Percentiles rank a stretch among this genome's conserved stretches.
These are phyloP conservation scores for Capronia epimyces DNA, from an alignment of 2,329 filamentous ascomycete genomes.

Conservation along the genomic window DNA sequence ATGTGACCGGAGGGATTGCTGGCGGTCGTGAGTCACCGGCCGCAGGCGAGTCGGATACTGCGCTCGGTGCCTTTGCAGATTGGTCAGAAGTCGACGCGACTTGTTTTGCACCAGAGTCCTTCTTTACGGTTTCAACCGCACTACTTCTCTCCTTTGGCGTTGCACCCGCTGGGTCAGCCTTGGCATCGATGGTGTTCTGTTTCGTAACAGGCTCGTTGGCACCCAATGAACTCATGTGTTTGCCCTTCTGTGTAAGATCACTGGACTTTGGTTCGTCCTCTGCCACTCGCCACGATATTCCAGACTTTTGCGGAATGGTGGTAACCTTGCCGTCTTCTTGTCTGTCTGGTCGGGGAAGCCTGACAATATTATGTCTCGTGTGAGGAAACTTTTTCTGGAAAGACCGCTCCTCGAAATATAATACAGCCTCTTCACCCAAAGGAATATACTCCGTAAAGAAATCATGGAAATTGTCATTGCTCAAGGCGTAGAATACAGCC, in stretches of 20 bases:
- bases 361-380: constrained; percentile 49
- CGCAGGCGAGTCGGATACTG: constrained; percentile 25
- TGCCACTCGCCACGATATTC: constrained; percentile 72
- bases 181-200: constrained; percentile 13
- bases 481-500: constrained; percentile 84
- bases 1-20: constrained; percentile 47
- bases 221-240: constrained; percentile 44
- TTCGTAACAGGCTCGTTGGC: constrained; percentile 21
- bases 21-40: constrained; percentile 37
- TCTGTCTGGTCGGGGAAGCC: constrained; percentile 42
- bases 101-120: constrained; percentile 29
- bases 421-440: constrained; percentile 86
- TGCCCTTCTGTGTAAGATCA: constrained; percentile 51
- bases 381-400: constrained; percentile 78
- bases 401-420: constrained; percentile 92
- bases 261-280: constrained; percentile 55
- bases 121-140: constrained; percentile 35
- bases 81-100: constrained; percentile 23
- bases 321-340: constrained; percentile 64
- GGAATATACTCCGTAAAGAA: constrained; percentile 98
- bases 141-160: constrained; percentile 32
- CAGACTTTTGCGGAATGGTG: constrained; percentile 78
- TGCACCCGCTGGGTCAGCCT: constrained; percentile 17
- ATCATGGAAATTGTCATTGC: constrained; percentile 97
- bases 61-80: constrained; percentile 40